A percentile compares a stretch with the other conserved stretches of the same genome.
These are phyloP conservation scores for Epichloe glyceriae DNA, from an alignment of 2,329 filamentous ascomycete genomes.

Conservation along the genomic window DNA sequence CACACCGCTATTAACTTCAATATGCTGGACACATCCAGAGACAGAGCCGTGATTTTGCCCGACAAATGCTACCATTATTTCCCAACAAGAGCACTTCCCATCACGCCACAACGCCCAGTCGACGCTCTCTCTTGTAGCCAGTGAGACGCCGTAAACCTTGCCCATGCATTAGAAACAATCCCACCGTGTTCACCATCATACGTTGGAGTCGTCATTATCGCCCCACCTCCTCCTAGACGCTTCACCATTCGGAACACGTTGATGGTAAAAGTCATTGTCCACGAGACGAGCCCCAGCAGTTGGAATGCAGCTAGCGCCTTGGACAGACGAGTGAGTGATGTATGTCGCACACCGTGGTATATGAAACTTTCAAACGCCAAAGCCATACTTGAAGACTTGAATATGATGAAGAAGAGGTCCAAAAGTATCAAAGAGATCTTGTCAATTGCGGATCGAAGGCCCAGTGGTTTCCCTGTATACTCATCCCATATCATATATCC, in stretches of 20 bases:
- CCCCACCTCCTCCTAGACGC: constrained; percentile 43
- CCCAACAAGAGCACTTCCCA: not conserved
- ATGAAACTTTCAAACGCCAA: constrained; percentile 79
- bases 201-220: constrained; percentile 2
- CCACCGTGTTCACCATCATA: not conserved
- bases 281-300: constrained; percentile 71
- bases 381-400: constrained; percentile 85
- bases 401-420: constrained; percentile 93
- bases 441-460: constrained; percentile 66
- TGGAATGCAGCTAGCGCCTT: constrained; percentile 67
- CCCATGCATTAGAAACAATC: not conserved
- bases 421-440: constrained; percentile 85
- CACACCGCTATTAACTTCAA: no score
- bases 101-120: not conserved
- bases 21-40: no score
- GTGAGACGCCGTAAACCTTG: not conserved
- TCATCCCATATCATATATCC: constrained; percentile 93
- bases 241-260: constrained; percentile 64
- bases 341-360: constrained; percentile 29
- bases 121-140: not conserved
- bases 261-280: constrained; percentile 79
- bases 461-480: constrained; percentile 86
- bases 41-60: no score
- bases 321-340: constrained; percentile 37
- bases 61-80: not conserved